Evolutionary conservation across 2,329 filamentous ascomycete genomes (phyloP), one percentile per base, ranked within the genome.

Genomic region (Neoarthrinium moseri): DNA sequence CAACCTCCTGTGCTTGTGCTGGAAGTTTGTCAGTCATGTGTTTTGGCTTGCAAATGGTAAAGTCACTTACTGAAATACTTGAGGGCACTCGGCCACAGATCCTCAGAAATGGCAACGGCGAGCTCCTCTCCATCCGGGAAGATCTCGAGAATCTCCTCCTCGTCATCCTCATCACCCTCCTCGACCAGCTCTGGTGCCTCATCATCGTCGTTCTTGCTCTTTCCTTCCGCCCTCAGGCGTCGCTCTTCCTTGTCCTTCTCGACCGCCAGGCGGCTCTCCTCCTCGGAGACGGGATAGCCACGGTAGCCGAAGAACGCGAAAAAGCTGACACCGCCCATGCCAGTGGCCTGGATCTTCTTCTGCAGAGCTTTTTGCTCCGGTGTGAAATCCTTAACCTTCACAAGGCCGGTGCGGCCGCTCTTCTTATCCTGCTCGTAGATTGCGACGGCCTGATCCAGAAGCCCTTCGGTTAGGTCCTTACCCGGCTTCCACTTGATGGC

Each of bases 271-370:
- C 71, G 71, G 56, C 80, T 86, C 75, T 95, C 87, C 67, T 89
- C 86, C 3, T 81, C 85, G 37, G 79, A 81, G 56, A 96, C 72
- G 59, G 80, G 81, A 52, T 80, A 73, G 53, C 83, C 89, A 51
- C 77, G 81, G 72, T 85, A 96, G 44, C 86, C 89, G 65, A 96
- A 96, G 80, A 86, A 94, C 47, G 84, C 82, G 64, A 96, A 96
- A 77, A 96, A 96, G 69, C 86, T 91, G 41, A 84, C 63, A 5
- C 78, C 83, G 36, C 81, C 82, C 51, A 87, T 76, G 37, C 80
- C 79, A 13, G 77, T 83, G 52, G 73, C 70, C 54, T 82, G 75
- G 50, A 79, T 81, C 71, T 78, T 76, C 56, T 71, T 71, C 57
- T 74, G 68, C 46, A 82, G 70, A 34, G 67, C 63, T 64, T 74